Base-by-base conservation (phyloP, 2,329 filamentous ascomycete species). In the Penicillium sp. region DNA sequence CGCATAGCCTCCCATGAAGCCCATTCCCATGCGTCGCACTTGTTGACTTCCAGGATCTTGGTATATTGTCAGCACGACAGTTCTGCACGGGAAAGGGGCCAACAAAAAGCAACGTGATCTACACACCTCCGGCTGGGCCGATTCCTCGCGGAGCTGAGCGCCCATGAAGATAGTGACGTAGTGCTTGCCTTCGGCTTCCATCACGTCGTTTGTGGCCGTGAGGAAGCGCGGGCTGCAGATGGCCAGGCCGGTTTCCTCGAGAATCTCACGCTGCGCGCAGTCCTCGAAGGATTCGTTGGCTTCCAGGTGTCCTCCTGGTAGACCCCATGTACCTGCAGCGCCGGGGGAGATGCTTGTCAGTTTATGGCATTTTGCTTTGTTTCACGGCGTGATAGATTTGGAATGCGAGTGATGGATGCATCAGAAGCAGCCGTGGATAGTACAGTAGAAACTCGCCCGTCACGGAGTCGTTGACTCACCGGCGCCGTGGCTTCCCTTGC, bases 301-400 rank as follows among this genome's bases (percentile, higher is more conserved):
- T 45, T 91, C 86, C 11, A 90, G 75, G 54, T 91, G 85, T 0
- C 86, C 87, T 15, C 86, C 86, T 0, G 86, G 85, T 10, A 87
- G 76, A 34, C 81, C 81, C 65, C 76, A 80, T 0, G 77, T 81
- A 1, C 78, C 81, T 77, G 20, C 4, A 23, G 14, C 6, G 14
- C 5, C 6, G 21, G 21, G 7, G 21, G 11, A 23, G 21, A 23
- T 23, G 21, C n/a, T n/a, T n/a, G n/a, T n/a, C n/a, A n/a, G n/a
- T n/a, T n/a, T n/a, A n/a, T n/a, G n/a, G n/a, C n/a, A n/a, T n/a
- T n/a, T n/a, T n/a, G n/a, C n/a, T n/a, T n/a, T n/a, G n/a, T n/a
- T n/a, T n/a, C n/a, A n/a, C n/a, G n/a, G n/a, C n/a, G n/a, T n/a
- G n/a, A n/a, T n/a, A n/a, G n/a, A n/a, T n/a, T n/a, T n/a, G n/a